These are phyloP conservation scores for Gryganskiella cystojenkinii DNA, from an alignment of 192 early-diverging fungal species.

Conservation along the genomic window DNA sequence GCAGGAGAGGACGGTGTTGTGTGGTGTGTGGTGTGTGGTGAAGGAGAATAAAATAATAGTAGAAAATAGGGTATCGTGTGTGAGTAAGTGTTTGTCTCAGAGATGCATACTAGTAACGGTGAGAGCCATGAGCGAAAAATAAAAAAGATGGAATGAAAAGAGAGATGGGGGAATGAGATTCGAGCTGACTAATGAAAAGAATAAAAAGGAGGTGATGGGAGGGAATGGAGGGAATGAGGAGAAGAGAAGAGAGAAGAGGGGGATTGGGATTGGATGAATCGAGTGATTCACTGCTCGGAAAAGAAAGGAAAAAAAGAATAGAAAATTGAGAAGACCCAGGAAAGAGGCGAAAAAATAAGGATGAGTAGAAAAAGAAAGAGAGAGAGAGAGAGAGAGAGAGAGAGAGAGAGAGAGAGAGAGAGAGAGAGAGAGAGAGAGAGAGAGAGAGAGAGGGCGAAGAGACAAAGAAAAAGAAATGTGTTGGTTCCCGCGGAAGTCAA, in stretches of 20 bases:
- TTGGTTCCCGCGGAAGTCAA: too few species aligned
- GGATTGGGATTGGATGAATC: neutral
- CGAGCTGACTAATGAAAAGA: neutral
- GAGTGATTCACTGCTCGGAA: neutral
- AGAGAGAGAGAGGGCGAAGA: neutral
- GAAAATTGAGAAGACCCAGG: neutral
- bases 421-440: neutral
- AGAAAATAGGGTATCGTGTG: too few species aligned
- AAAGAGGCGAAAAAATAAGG: neutral
- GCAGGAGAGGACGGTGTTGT: too few species aligned
- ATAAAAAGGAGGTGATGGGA: neutral
- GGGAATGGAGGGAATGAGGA: neutral
- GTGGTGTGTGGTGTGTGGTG: neutral
- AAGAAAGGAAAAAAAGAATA: constrained; percentile 2
- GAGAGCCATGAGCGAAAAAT: neutral
- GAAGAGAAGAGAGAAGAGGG: neutral
- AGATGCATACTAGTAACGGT: neutral
- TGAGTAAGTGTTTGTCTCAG: too few species aligned
- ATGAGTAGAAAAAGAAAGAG: neutral
- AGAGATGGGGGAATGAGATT: constrained; percentile 5
- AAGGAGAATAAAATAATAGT: neutral
- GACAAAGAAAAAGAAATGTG: constrained; percentile 1
- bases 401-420: neutral
- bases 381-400: neutral
- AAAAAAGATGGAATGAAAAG: neutral